Percentiles rank a stretch among this genome's conserved stretches.
Evolutionary conservation across 163 green algal species (phyloP).

Genomic region (Volvox carteri): DNA sequence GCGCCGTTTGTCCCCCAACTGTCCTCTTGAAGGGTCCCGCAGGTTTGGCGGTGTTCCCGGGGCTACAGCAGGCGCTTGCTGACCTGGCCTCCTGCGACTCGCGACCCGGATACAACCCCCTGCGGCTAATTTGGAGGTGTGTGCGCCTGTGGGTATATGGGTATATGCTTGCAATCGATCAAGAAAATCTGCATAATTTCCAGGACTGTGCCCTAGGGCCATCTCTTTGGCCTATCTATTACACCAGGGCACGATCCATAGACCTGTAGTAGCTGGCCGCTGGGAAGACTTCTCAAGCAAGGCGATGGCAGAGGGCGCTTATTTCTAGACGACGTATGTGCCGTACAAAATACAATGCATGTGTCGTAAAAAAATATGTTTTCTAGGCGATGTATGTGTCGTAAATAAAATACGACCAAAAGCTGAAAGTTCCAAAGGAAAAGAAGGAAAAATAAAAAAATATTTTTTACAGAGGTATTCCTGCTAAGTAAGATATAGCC

Average conservation of each 20-base stretch:
- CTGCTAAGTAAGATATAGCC: background rate
- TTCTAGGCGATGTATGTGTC: too few relatives aligned
- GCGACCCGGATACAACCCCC: background rate
- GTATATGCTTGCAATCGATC: background rate
- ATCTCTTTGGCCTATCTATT: background rate
- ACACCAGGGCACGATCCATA: background rate
- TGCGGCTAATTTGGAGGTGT: background rate
- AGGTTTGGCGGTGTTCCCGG: background rate
- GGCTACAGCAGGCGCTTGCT: background rate
- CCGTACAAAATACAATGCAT: too few relatives aligned
- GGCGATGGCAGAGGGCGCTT: too few relatives aligned
- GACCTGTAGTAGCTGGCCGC: background rate
- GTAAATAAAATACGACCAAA: too few relatives aligned
- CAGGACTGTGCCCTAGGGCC: background rate
- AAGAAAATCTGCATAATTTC: background rate
- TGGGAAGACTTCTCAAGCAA: background rate
- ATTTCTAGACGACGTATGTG: too few relatives aligned
- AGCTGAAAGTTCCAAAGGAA: too few relatives aligned
- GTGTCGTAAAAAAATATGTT: too few relatives aligned
- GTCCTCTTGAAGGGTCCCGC: background rate
- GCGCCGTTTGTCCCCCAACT: too few relatives aligned
- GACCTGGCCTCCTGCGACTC: background rate
- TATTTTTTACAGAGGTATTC: background rate
- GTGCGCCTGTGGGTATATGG: background rate
- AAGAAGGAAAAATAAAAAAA: too few relatives aligned